Base-by-base conservation (phyloP, 2,329 filamentous ascomycete genomes). In the Ilyonectria destructans region DNA sequence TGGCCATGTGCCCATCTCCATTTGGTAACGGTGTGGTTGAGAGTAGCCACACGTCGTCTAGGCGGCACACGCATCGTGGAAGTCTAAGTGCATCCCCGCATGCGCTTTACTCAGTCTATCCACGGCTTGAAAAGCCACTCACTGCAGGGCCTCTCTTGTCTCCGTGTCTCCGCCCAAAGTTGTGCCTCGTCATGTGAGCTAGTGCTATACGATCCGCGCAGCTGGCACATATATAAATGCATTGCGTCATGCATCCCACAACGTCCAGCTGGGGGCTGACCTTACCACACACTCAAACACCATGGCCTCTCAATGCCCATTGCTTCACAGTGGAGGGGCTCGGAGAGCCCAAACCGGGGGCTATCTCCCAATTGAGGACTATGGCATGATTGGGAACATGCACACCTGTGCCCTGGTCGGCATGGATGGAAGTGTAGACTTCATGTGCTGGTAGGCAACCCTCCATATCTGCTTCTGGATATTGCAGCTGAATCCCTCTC, bases 381-480 rank as follows among this genome's bases (percentile, higher is more conserved):
- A 94, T 85, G 92, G 92, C 62, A 87, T 95, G 80, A 93, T 95
- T 74, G 92, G 92, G 26, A 94, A 94, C 76, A 93, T 95, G 92
- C 88, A 91, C 74, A 95, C 92, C 1, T 93, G 91, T 82, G 92
- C 92, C 15, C 83, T 94, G n/a, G 87, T 93, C 23, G 92, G 91
- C 71, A 92, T 92, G 77, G 90, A 92, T 75, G 92, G 92, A 26
- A 92, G 91, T 71, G 80, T 95, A 65, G 92, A 94, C 77, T 93
- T 90, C 74, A 92, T 94, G 91, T 94, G 92, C 80, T 95, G 92
- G 90, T 90, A 76, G 80, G 85, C 71, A 64, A 15, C 9, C 2
- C 29, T 4, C 15, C 6, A 19, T 43, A 43, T 33, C 23, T 48
- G 19, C 26, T 51, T 13, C 35, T n/a, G 19, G 51, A 17, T 64